phyloP scores from a whole-genome alignment of 495 filamentous ascomycete genomes.

The Hypoxylon fuscum region DNA sequence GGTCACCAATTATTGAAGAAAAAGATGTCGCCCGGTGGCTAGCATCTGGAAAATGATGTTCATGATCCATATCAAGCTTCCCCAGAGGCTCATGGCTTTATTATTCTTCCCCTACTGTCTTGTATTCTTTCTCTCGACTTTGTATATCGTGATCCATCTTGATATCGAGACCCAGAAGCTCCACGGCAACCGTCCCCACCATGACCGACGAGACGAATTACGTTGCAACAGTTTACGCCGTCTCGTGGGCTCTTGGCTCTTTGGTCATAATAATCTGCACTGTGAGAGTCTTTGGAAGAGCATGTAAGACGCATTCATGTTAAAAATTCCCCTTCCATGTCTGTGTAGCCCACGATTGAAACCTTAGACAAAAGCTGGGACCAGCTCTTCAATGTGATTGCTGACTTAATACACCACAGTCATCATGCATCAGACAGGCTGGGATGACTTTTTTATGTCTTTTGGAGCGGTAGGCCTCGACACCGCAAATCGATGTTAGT shows the following conservation, averaged over 20 bases:
- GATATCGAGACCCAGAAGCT: no score
- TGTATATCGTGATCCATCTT: no score
- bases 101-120: no score
- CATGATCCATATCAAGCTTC: no score
- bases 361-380: not conserved
- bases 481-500: not conserved
- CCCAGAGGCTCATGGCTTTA: no score
- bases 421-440: conserved; percentile 18
- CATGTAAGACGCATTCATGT: conserved; percentile 3
- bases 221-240: conserved; percentile 6
- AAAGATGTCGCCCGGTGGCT: no score
- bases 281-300: conserved; percentile 22
- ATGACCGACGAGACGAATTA: conserved; percentile 4
- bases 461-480: conserved; percentile 18
- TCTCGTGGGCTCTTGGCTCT: conserved; percentile 21
- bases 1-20: no score
- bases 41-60: no score
- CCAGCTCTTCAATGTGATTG: conserved; percentile 2
- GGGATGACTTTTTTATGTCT: conserved; percentile 34
- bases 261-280: conserved; percentile 13
- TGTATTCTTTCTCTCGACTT: no score
- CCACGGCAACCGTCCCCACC: no score
- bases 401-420: no score
- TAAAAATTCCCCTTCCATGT: not conserved
- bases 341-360: not conserved